Base-by-base conservation (phyloP, 139 green algal species). In the Pleodorina starrii region DNA sequence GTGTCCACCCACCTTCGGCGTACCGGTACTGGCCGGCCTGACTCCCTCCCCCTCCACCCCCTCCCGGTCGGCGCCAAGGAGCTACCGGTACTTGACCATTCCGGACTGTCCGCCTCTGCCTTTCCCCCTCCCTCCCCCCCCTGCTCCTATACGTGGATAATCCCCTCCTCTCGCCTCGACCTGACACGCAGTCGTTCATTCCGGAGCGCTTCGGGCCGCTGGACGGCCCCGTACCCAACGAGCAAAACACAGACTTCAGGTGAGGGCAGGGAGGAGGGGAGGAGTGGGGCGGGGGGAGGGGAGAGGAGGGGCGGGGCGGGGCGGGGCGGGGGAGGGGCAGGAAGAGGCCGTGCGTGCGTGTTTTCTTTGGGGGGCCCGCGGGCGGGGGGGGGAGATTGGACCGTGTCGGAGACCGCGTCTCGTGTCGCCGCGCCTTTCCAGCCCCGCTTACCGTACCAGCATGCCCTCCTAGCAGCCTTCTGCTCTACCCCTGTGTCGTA, bases 221-320 rank as follows among this genome's bases (percentile, higher is more conserved):
- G 44, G 96, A 99, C 54, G 92, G 87, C 16, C 97, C 97, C 11
- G 81, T 97, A 60, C 98, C 98, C 71, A 99, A 89, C n/a, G 98
- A 99, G 93, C 89, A 96, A 43, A 99, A 98, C 92, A 99, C 98
- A 0, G 97, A 99, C 91, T 99, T 96, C 94, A 95, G 94, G 95
- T 95, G 66, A 21, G 72, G 35, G 16, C 12, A 17, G 57, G 68
- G 17, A 48, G 73, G 27, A 23, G 42, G 48, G 69, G 79, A 27
- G 7, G 32, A 21, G 32, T 23, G 85, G 35, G 36, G 68, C n/a
- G 40, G 14, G 19, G 32, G n/a, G 32, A 38, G 43, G 11, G 10
- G 74, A 69, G 23, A 69, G 57, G 57, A 69, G 57, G 57, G 57
- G 29, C 57, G 57, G 14, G 6, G 63, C 27, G 63, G n/a, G 63